Evolutionary conservation across 495 filamentous ascomycete genomes (phyloP), one percentile per base, ranked within the genome.

Genomic region (Lasiosphaeriaceae sp.): DNA sequence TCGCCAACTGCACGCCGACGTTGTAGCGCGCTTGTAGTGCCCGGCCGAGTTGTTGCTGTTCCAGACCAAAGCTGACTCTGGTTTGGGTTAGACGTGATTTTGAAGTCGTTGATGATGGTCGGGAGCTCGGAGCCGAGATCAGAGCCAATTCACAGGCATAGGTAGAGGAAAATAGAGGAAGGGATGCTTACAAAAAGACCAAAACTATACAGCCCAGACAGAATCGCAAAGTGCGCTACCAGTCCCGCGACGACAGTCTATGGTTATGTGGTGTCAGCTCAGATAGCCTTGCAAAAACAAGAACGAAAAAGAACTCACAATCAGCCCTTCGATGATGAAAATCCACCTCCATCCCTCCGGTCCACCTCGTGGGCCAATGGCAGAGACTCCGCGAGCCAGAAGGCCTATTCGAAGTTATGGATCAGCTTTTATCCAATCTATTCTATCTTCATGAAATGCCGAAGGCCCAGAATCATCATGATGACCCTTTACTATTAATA

Each of bases 51-150:
- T 77, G 52, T 77, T 77, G 9, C 72, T 71, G 50, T 72, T 70
- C 90, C 90, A 95, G 0, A 84, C 87, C 87, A 80, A 0, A 89
- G 74, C 56, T 90, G 86, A 3, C 83, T 82, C 60, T 86, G 66
- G 34, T 84, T 81, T 17, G 83, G 69, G 7, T 81, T 78, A 61
- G 82, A 88, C 11, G 85, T 58, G 53, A 69, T 58, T 11, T 85
- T 82, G 14, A 89, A 67, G 14, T 80, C 79, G 49, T 80, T 76
- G 68, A 89, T 84, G 58, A 89, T 89, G 6, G 84, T 86, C 0
- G 85, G 85, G 44, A 91, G 71, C 65, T 90, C n/a, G 84, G 11
- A 82, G 69, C 8, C 11, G 82, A 70, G 60, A 81, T 62, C 71
- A 69, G 64, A 71, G 11, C 47, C 5, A 19, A 17, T 1, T 11